Base-by-base conservation (phyloP, 495 filamentous ascomycete species). In the Daldinia caldariorum region DNA sequence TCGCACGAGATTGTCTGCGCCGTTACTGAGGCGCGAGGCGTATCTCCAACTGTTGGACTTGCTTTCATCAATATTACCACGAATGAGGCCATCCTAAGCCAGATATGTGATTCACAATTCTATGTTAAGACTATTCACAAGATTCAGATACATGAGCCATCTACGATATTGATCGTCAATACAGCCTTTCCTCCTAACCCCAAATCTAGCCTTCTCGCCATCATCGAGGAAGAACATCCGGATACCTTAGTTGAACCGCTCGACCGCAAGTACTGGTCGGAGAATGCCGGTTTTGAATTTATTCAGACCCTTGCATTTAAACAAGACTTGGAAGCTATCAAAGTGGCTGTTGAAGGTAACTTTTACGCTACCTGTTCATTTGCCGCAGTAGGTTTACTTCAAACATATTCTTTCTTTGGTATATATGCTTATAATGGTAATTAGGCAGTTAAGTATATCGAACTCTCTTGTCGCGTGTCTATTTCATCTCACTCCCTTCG, bases 301-400 rank as follows among this genome's bases (percentile, higher is more conserved):
- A 89, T 97, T 58, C 87, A 94, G 58, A 84, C 87, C 13, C 81
- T 97, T 32, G 92, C 92, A 3, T 91, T 95, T 76, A 79, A 83
- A 8, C 87, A 92, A 61, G 91, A 97, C 74, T 81, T 91, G 3
- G 89, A 93, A 65, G 87, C 92, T 9, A 87, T 97, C 74, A 93
- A 90, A 71, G 83, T 92, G 32, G 88, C 89, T 14, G 85, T 97
- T 37, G 89, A 88, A 39, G 89, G 89, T 20, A 96, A 97, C 68
- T 97, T 93, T 79, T 97, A 94, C 79, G 92, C 93, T 26, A 89
- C 90, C 1, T 97, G 93, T 78, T 94, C 92, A 72, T 90, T 97
- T 73, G 89, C 92, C 63, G 96, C 96, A 49, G 93, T 94, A 83
- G 51, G 90, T 78, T 4, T 49, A 55, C 34, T 20, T 4, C 34